These are phyloP conservation scores for Chaetomium cochliodes DNA, from an alignment of 495 filamentous ascomycete genomes.

Conservation along the genomic window DNA sequence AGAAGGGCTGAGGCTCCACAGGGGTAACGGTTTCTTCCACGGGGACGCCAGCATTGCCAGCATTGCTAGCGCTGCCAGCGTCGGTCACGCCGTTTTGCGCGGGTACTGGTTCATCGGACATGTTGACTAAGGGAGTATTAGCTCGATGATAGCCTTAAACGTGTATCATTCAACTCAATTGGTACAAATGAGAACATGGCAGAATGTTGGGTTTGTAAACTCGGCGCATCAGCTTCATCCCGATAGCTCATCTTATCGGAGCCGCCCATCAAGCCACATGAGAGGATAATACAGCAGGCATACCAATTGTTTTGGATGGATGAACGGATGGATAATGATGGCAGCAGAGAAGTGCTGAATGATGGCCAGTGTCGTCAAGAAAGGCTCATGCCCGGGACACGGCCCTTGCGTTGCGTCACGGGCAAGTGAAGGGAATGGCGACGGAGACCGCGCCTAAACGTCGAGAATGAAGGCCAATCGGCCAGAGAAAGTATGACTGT, in stretches of 20 bases:
- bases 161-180: background rate
- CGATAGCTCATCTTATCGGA: background rate
- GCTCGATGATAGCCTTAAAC: background rate
- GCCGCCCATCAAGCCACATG: background rate
- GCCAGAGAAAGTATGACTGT: background rate
- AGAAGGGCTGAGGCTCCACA: slow-evolving; percentile 27
- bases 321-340: background rate
- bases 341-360: background rate
- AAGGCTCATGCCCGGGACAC: slow-evolving; percentile 3
- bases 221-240: background rate
- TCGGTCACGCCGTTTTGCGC: slow-evolving; percentile 3
- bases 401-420: background rate
- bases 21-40: slow-evolving; percentile 4
- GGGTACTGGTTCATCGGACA: slow-evolving; percentile 18
- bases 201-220: background rate
- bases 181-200: background rate
- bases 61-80: background rate
- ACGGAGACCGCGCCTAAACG: background rate
- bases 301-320: background rate
- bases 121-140: slow-evolving; percentile 6
- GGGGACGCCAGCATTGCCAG: background rate
- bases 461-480: background rate
- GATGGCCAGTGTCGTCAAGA: background rate
- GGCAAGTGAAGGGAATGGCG: background rate
- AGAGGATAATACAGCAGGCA: background rate